Percentiles rank a stretch among this genome's conserved stretches.
Evolutionary conservation across 2,329 filamentous ascomycete genomes (phyloP).

Genomic region (Claviceps paspali): DNA sequence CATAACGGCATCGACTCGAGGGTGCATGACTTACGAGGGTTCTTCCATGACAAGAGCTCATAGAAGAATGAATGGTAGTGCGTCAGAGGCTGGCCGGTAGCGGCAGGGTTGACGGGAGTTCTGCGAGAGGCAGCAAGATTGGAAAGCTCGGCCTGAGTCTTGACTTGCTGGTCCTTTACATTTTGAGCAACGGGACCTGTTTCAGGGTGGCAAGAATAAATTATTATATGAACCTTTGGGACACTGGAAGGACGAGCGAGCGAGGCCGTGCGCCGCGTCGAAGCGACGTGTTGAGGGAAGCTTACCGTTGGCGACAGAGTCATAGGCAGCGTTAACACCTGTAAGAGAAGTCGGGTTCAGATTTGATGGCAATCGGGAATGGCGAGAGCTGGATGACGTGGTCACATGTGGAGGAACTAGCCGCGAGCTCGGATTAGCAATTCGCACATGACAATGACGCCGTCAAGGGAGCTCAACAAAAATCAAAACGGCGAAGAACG

Average conservation of each 20-base stretch:
- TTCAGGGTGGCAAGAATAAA: not conserved
- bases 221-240: no score
- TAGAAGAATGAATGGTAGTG: constrained; percentile 60
- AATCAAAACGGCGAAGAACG: no score
- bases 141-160: constrained; percentile 40
- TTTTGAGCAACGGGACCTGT: constrained; percentile 44
- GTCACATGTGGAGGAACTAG: constrained; percentile 4
- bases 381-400: not conserved
- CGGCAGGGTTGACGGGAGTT: constrained; percentile 36
- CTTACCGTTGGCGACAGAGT: constrained; percentile 29
- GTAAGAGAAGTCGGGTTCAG: constrained; percentile 1
- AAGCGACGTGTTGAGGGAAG: not conserved
- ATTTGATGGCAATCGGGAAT: constrained; percentile 1
- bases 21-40: constrained; percentile 37
- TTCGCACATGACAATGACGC: not conserved
- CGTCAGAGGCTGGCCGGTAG: constrained; percentile 47
- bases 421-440: not conserved
- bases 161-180: constrained; percentile 38
- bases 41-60: constrained; percentile 54
- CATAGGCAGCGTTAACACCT: constrained; percentile 35
- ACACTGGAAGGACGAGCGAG: no score
- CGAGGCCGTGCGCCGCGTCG: no score
- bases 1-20: not conserved
- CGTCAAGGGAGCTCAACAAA: no score
- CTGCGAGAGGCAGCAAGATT: constrained; percentile 42